A percentile compares a stretch with the other conserved stretches of the same genome.
phyloP scores from a whole-genome alignment of 352 stramenopile genomes.

The Pythium volutum region DNA sequence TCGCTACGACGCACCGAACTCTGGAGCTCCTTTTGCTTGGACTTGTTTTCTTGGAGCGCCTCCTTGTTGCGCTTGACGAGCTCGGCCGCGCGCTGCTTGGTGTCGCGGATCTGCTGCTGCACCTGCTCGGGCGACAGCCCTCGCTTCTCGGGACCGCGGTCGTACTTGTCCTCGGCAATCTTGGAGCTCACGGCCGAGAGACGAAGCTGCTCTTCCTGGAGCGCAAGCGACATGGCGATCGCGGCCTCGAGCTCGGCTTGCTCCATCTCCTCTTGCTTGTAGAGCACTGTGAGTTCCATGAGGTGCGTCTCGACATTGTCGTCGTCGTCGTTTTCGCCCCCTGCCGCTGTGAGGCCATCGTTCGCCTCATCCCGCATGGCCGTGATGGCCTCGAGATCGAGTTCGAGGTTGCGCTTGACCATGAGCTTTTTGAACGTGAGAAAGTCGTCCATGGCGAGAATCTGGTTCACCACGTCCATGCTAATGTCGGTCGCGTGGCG shows the following conservation, averaged over 20 bases:
- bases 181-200: slow-evolving; percentile 53
- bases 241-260: slow-evolving; percentile 74
- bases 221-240: slow-evolving; percentile 70
- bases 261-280: slow-evolving; percentile 87
- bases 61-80: slow-evolving; percentile 76
- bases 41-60: slow-evolving; percentile 65
- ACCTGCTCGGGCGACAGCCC: slow-evolving; percentile 49
- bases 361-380: slow-evolving; percentile 61
- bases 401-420: slow-evolving; percentile 89
- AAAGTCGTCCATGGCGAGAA: slow-evolving; percentile 90
- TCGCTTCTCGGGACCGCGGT: slow-evolving; percentile 29
- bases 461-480: slow-evolving; percentile 80
- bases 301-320: slow-evolving; percentile 53
- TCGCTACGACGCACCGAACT: slow-evolving; percentile 9
- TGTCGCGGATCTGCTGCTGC: slow-evolving; percentile 54
- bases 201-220: slow-evolving; percentile 70
- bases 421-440: slow-evolving; percentile 92
- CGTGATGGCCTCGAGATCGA: slow-evolving; percentile 87
- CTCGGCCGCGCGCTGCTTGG: slow-evolving; percentile 68
- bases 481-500: slow-evolving; percentile 59
- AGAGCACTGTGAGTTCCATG: slow-evolving; percentile 83
- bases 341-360: slow-evolving; percentile 1
- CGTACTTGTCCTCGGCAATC: slow-evolving; percentile 59
- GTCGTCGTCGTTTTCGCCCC: slow-evolving; percentile 22
- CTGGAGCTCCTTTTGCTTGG: slow-evolving; percentile 67